phyloP scores from a whole-genome alignment of 805 yeast genomes.

The Pichia ethanolica region DNA sequence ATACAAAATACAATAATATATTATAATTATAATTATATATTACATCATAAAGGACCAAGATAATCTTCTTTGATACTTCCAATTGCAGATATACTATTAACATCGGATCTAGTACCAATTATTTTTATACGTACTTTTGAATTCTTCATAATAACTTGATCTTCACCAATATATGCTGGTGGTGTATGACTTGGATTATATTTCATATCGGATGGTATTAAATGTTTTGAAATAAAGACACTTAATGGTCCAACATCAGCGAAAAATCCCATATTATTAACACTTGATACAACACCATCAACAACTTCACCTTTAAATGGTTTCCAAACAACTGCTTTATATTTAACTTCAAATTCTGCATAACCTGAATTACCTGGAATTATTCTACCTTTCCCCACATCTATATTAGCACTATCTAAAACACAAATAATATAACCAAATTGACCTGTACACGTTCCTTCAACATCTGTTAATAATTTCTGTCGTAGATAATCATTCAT shows the following conservation, averaged over 20 bases:
- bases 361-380: slow-evolving; percentile 81
- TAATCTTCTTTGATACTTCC: slow-evolving; percentile 98
- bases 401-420: slow-evolving; percentile 87
- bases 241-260: slow-evolving; percentile 97
- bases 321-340: slow-evolving; percentile 95
- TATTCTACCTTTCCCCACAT: slow-evolving; percentile 89
- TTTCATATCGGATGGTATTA: slow-evolving; percentile 89
- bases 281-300: slow-evolving; percentile 91
- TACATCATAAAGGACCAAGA: slow-evolving; percentile 63
- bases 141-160: slow-evolving; percentile 91
- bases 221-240: slow-evolving; percentile 89
- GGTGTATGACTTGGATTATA: slow-evolving; percentile 95
- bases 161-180: slow-evolving; percentile 95
- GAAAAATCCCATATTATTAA: slow-evolving; percentile 90
- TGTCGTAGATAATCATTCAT: slow-evolving; percentile 91
- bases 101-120: slow-evolving; percentile 96
- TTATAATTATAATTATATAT: too few relatives aligned
- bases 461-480: slow-evolving; percentile 89
- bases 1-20: too few relatives aligned
- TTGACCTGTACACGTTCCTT: slow-evolving; percentile 98
- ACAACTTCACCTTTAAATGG: slow-evolving; percentile 99
- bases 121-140: slow-evolving; percentile 89
- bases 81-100: slow-evolving; percentile 93
- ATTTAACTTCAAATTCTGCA: slow-evolving; percentile 94
- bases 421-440: slow-evolving; percentile 97